These are phyloP conservation scores for Ochromonas danica DNA, from an alignment of 108 stramenopile genomes.

Conservation along the genomic window DNA sequence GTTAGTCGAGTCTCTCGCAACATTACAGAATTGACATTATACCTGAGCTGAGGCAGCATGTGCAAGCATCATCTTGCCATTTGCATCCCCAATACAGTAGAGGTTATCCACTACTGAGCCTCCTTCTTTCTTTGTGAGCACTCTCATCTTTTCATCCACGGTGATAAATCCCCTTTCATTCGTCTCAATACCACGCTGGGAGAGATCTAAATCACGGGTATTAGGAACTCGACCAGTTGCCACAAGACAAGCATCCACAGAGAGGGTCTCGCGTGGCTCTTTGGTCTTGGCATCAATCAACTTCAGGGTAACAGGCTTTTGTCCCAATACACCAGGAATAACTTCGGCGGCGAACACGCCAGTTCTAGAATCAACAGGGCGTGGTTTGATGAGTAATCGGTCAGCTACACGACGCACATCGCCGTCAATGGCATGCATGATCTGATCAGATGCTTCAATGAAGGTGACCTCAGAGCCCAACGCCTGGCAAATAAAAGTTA, in stretches of 20 bases:
- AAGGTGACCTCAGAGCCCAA: conserved; percentile 91
- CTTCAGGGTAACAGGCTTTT: conserved; percentile 94
- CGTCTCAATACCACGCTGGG: conserved; percentile 79
- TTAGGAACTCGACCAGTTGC: conserved; percentile 96
- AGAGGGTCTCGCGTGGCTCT: conserved; percentile 93
- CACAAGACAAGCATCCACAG: conserved; percentile 95
- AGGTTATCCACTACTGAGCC: conserved; percentile 76
- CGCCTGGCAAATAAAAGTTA: conserved; percentile 6
- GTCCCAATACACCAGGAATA: conserved; percentile 87
- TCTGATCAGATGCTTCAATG: conserved; percentile 75
- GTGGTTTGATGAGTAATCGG: conserved; percentile 82
- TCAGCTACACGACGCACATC: conserved; percentile 96
- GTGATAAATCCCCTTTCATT: conserved; percentile 87
- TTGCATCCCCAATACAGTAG: conserved; percentile 99
- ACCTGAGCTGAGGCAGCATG: conserved; percentile 95
- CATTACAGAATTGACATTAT: neutral
- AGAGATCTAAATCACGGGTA: conserved; percentile 87
- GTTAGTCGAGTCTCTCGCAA: neutral
- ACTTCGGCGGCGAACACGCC: conserved; percentile 85
- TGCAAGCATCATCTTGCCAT: conserved; percentile 98
- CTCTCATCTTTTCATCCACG: conserved; percentile 91
- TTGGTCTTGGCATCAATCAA: conserved; percentile 98
- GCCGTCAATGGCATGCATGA: conserved; percentile 95
- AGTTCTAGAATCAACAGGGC: conserved; percentile 86
- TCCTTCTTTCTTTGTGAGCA: conserved; percentile 62